phyloP scores from a whole-genome alignment of 2,329 filamentous ascomycete species.

The Aureobasidium vineae region DNA sequence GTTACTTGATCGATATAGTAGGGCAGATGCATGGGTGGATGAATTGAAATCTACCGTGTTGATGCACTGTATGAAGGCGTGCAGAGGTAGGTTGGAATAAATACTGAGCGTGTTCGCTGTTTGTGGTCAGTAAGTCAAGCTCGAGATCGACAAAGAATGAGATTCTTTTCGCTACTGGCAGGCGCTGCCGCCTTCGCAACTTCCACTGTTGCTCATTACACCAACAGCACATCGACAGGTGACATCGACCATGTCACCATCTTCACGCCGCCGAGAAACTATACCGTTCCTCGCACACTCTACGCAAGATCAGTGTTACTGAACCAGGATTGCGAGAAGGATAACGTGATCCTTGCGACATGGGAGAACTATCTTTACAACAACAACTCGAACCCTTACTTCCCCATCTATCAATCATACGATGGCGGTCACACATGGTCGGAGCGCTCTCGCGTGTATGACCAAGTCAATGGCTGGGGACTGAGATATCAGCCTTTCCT shows the following conservation, averaged over 20 bases:
- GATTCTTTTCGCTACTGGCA: slow-evolving; percentile 5
- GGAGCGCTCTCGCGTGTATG: slow-evolving; percentile 61
- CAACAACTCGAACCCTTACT: slow-evolving; percentile 45
- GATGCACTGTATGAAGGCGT: not conserved
- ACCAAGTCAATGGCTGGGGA: slow-evolving; percentile 63
- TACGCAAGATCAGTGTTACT: slow-evolving; percentile 53
- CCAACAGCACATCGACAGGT: slow-evolving; percentile 1
- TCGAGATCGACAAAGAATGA: not conserved
- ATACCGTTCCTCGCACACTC: slow-evolving; percentile 44
- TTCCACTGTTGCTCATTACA: slow-evolving; percentile 17
- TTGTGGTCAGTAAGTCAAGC: not conserved
- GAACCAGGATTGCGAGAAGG: slow-evolving; percentile 39
- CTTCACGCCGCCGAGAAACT: slow-evolving; percentile 33
- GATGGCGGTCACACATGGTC: slow-evolving; percentile 57
- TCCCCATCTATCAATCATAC: slow-evolving; percentile 49
- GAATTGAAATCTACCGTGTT: slow-evolving; percentile 23
- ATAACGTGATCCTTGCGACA: slow-evolving; percentile 48
- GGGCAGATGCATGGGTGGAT: slow-evolving; percentile 10
- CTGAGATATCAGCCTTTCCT: slow-evolving; percentile 68
- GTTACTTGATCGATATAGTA: not conserved
- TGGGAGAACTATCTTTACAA: slow-evolving; percentile 56
- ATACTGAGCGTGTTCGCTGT: not conserved
- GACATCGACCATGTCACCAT: slow-evolving; percentile 30
- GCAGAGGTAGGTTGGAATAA: slow-evolving; percentile 7
- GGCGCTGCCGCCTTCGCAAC: not conserved